Percentiles rank a stretch among this genome's conserved stretches.
Conservation (phyloP, 495 filamentous ascomycete species). For the Aspergillus sparsus region DNA sequence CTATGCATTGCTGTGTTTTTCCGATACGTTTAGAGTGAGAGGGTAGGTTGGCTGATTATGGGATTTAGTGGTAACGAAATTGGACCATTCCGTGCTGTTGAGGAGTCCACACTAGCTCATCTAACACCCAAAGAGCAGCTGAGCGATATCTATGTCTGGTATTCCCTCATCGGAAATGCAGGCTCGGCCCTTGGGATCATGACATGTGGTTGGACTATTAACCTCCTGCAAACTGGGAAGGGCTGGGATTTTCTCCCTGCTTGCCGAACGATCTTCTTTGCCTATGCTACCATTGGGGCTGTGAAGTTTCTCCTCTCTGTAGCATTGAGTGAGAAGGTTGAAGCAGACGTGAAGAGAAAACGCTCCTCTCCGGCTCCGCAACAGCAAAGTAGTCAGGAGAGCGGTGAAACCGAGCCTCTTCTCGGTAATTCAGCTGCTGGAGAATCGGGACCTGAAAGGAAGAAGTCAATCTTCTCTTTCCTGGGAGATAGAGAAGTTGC, state of each 20-base stretch:
- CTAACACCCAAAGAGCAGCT: conserved; percentile 61
- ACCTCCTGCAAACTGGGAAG: conserved; percentile 46
- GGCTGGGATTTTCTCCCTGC: conserved; percentile 59
- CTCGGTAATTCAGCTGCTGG: conserved; percentile 33
- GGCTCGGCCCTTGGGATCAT: conserved; percentile 67
- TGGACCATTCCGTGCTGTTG: conserved; percentile 80
- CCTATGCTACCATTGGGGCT: conserved; percentile 66
- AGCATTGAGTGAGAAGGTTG: conserved; percentile 61
- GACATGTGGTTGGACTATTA: conserved; percentile 64
- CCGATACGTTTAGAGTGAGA: too few relatives aligned
- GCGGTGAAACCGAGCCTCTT: conserved; percentile 48
- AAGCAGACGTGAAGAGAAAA: conserved; percentile 25
- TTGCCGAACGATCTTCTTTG: conserved; percentile 69
- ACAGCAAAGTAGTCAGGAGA: conserved; percentile 22
- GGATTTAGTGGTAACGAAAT: conserved; percentile 76
- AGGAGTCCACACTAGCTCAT: conserved; percentile 79
- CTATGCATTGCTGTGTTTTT: too few relatives aligned
- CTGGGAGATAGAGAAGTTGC: conserved; percentile 56
- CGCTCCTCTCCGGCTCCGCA: conserved; percentile 3
- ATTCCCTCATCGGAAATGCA: conserved; percentile 65
- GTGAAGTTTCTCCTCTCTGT: conserved; percentile 65
- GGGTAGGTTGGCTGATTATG: conserved; percentile 37
- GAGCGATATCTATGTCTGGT: conserved; percentile 82
- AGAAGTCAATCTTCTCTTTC: conserved; percentile 44
- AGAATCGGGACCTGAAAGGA: conserved; percentile 20